phyloP scores from a whole-genome alignment of 805 yeast genomes.

The Cyberlindnera mycetangii region DNA sequence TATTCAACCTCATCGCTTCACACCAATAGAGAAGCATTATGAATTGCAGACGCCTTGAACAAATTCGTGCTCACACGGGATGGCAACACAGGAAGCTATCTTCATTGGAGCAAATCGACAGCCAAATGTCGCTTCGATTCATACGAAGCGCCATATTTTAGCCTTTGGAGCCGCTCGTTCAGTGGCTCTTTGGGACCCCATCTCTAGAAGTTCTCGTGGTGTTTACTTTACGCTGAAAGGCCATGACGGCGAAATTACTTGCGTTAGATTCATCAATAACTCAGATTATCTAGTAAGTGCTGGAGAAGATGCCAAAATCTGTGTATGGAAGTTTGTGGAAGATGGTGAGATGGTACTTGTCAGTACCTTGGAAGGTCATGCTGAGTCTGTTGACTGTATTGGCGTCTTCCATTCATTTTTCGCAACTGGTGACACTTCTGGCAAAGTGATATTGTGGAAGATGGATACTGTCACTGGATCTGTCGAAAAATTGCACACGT shows the following conservation, averaged over 20 bases:
- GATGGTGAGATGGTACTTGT: slow-evolving; percentile 21
- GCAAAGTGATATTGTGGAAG: slow-evolving; percentile 53
- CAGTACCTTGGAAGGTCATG: slow-evolving; percentile 37
- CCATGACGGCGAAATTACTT: slow-evolving; percentile 61
- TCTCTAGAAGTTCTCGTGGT: slow-evolving; percentile 40
- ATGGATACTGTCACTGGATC: slow-evolving; percentile 20
- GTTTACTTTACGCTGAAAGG: slow-evolving; percentile 55
- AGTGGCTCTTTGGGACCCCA: slow-evolving; percentile 70
- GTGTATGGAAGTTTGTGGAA: slow-evolving; percentile 50
- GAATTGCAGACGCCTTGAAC: too few species aligned
- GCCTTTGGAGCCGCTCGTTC: slow-evolving; percentile 73
- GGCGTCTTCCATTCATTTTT: slow-evolving; percentile 40
- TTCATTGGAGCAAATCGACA: slow-evolving; percentile 75
- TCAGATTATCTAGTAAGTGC: slow-evolving; percentile 49
- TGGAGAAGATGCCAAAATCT: slow-evolving; percentile 62
- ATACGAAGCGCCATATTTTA: slow-evolving; percentile 35
- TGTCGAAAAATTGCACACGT: slow-evolving; percentile 30
- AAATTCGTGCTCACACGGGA: slow-evolving; percentile 1
- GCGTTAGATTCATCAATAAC: slow-evolving; percentile 55
- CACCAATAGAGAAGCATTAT: not conserved
- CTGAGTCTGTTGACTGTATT: slow-evolving; percentile 53
- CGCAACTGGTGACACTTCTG: slow-evolving; percentile 64
- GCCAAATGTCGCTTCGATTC: slow-evolving; percentile 54
- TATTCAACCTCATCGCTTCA: slow-evolving; percentile 5
- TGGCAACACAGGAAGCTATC: slow-evolving; percentile 44